Conservation (phyloP, 2,329 filamentous ascomycete species). For the Phyllachora maydis region DNA sequence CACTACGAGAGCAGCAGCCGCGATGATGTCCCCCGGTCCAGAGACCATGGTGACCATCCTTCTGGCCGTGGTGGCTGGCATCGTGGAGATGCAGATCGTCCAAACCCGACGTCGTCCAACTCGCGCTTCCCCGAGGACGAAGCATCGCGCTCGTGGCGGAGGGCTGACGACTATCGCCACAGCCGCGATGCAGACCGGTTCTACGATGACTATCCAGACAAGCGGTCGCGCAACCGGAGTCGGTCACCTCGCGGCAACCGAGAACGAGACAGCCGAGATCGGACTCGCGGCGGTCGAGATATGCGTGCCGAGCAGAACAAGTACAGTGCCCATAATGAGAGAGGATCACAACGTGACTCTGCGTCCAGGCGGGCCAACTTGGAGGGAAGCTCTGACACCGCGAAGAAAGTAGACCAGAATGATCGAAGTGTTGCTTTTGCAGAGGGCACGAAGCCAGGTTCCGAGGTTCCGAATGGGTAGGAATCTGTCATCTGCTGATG, state of each 20-base stretch:
- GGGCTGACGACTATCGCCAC: conserved; percentile 3
- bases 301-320: conserved; percentile 13
- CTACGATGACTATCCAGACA: conserved; percentile 8
- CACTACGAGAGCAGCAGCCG: conserved; percentile 37
- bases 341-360: conserved; percentile 31
- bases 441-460: conserved; percentile 9
- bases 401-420: conserved; percentile 48
- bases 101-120: too few species aligned
- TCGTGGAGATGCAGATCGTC: too few species aligned
- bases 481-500: too few species aligned
- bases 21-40: conserved; percentile 23
- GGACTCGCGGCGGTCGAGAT: conserved; percentile 9
- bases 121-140: too few species aligned
- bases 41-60: too few species aligned
- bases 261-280: conserved; percentile 9
- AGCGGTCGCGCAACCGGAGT: conserved; percentile 10
- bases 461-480: too few species aligned
- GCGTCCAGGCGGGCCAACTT: conserved; percentile 42
- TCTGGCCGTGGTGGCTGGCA: too few species aligned
- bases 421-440: conserved; percentile 35
- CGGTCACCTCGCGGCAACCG: conserved; percentile 10
- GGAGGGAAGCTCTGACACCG: conserved; percentile 34
- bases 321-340: conserved; percentile 25
- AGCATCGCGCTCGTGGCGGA: too few species aligned
- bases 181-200: conserved; percentile 16